Evolutionary conservation across 345 rosid genomes (phyloP).

Genomic region (Salix koriyanagi): DNA sequence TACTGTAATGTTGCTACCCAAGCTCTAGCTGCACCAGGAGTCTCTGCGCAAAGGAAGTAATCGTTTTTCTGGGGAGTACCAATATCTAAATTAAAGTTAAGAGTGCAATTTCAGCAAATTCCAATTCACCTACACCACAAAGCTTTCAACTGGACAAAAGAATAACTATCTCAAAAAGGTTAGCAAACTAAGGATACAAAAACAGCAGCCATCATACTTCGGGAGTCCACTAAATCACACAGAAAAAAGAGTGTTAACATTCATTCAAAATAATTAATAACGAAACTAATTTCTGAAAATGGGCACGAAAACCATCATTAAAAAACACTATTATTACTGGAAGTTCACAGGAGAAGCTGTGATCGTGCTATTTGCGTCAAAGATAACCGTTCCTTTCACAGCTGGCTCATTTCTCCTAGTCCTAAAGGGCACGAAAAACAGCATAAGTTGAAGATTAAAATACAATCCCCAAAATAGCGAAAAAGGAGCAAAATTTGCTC

Average conservation of each 20-base stretch:
- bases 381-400: slow-evolving; percentile 71
- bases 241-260: slow-evolving; percentile 10
- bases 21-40: slow-evolving; percentile 96
- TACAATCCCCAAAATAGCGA: background rate
- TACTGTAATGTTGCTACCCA: slow-evolving; percentile 97
- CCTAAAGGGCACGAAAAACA: slow-evolving; percentile 39
- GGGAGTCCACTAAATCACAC: slow-evolving; percentile 76
- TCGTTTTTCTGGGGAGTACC: slow-evolving; percentile 97
- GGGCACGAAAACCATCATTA: slow-evolving; percentile 5
- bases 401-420: slow-evolving; percentile 82
- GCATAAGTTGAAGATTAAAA: background rate
- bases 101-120: slow-evolving; percentile 3
- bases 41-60: slow-evolving; percentile 92
- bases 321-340: slow-evolving; percentile 51
- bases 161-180: background rate
- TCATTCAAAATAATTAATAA: background rate
- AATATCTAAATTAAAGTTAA: slow-evolving; percentile 64
- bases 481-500: slow-evolving; percentile 23
- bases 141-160: slow-evolving; percentile 4
- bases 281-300: background rate
- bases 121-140: background rate
- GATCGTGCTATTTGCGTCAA: slow-evolving; percentile 89
- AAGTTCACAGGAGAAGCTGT: slow-evolving; percentile 87
- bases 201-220: slow-evolving; percentile 89
- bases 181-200: slow-evolving; percentile 67